Evolutionary conservation across 176 grass and related monocot genomes (phyloP), one percentile per base, ranked within the genome.

Genomic region (Musa itinerans): DNA sequence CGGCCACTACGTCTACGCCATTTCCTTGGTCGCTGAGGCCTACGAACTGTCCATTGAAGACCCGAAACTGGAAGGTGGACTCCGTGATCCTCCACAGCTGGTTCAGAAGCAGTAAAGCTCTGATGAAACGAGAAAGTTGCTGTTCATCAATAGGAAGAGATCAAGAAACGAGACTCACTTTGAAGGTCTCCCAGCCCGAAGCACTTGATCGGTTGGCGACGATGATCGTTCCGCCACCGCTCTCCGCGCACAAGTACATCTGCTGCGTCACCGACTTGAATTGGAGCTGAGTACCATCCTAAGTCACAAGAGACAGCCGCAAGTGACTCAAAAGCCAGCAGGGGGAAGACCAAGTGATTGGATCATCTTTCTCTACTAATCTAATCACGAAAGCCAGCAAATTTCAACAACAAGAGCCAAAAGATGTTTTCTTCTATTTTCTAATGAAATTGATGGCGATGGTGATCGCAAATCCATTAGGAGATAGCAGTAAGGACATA

Each of bases 121-220:
- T 15, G 34, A 62, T 62, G 1, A 8, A 21, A n/a, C 1, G 17
- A n/a, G n/a, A 62, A 62, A n/a, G 7, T 1, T n/a, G n/a, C 34
- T 43, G 34, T 43, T 0, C 34, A 43, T 43, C 34, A 43, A 4
- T 0, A 21, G 17, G 17, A 62, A 22, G 17, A 1, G n/a, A n/a
- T 62, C 17, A 62, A 23, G 26, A 0, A 13, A 26, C 17, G 57
- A 49, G 17, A 22, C 62, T n/a, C 1, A 91, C 89, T 83, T 58
- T 93, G 85, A 93, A 93, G 17, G 90, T 93, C 76, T 90, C 90
- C 87, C 87, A 93, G 4, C 66, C 78, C 2, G 78, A 83, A n/a
- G 90, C 85, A 6, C 68, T 12, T 1, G 78, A 54, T 71, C 87
- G 82, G 75, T 93, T 81, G 12, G 85, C 74, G 10, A 93, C 80